phyloP scores from a whole-genome alignment of 257 asterid genomes.

The Solanum corneliomulleri region DNA sequence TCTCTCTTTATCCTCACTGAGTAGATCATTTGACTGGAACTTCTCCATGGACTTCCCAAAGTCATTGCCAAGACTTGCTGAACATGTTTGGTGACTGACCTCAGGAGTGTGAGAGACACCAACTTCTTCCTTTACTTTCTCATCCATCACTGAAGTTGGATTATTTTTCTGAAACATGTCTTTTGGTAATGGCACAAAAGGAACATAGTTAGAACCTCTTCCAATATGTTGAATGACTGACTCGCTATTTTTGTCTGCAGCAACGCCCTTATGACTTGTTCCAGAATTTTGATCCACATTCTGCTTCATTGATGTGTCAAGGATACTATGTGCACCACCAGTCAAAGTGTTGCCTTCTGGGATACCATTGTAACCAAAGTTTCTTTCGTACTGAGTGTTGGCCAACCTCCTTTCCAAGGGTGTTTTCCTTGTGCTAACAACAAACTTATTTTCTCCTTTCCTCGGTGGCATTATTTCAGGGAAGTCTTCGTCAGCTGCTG shows the following conservation, averaged over 20 bases:
- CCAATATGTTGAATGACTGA: neutral
- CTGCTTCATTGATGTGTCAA: conserved; percentile 11
- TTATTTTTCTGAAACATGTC: conserved; percentile 21
- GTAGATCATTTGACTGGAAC: conserved; percentile 6
- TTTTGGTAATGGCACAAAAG: conserved; percentile 28
- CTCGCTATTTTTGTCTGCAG: conserved; percentile 8
- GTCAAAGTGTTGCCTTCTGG: conserved; percentile 3
- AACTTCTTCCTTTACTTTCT: neutral
- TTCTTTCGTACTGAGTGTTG: conserved; percentile 2
- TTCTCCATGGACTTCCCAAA: conserved; percentile 11
- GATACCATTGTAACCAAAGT: neutral
- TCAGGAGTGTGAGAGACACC: conserved; percentile 2
- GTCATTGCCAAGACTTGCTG: conserved; percentile 6
- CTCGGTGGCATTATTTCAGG: conserved; percentile 27
- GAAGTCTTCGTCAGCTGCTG: conserved; percentile 19
- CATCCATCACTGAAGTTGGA: conserved; percentile 7
- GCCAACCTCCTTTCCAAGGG: conserved; percentile 21
- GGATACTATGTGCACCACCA: conserved; percentile 1
- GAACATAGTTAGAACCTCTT: conserved; percentile 12
- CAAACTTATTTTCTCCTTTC: conserved; percentile 24
- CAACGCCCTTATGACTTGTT: neutral
- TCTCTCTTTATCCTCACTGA: conserved; percentile 13
- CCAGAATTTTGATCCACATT: conserved; percentile 22
- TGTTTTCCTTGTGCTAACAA: conserved; percentile 27
- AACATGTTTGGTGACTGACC: conserved; percentile 6